Evolutionary conservation across 306 rosid species (phyloP).

Genomic region (Cucurbita moschata): DNA sequence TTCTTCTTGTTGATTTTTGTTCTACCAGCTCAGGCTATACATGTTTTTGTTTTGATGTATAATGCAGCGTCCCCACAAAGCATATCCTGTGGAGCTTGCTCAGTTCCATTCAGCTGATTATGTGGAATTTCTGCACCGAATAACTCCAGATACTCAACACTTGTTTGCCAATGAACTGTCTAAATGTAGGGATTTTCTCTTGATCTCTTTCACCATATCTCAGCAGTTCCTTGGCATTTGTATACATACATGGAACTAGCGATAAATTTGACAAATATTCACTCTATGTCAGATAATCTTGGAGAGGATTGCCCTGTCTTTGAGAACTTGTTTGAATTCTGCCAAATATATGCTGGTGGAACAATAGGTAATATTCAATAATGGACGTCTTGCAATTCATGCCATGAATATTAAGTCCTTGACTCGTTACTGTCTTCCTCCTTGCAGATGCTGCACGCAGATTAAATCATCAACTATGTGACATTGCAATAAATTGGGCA

Average conservation of each 20-base stretch:
- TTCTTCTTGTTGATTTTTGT: background rate
- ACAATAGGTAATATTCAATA: slow-evolving; percentile 54
- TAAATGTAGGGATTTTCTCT: slow-evolving; percentile 35
- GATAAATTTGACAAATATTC: background rate
- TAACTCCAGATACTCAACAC: slow-evolving; percentile 75
- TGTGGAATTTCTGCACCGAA: slow-evolving; percentile 89
- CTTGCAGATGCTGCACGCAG: slow-evolving; percentile 88
- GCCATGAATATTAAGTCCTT: slow-evolving; percentile 7
- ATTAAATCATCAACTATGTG: slow-evolving; percentile 76
- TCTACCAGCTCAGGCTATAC: background rate
- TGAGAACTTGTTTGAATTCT: slow-evolving; percentile 90
- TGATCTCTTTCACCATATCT: background rate
- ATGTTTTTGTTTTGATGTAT: background rate
- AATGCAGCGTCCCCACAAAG: slow-evolving; percentile 95
- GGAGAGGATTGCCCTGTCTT: slow-evolving; percentile 99
- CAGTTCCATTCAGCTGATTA: slow-evolving; percentile 92
- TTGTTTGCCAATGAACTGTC: slow-evolving; percentile 59
- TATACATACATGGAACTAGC: background rate
- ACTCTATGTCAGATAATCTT: slow-evolving; percentile 60
- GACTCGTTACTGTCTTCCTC: background rate
- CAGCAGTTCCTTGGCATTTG: background rate
- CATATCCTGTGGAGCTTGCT: slow-evolving; percentile 98
- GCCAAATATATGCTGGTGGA: slow-evolving; percentile 97
- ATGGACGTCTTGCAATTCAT: background rate
- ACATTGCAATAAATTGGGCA: slow-evolving; percentile 98